Base-by-base conservation (phyloP, 139 green algal genomes). In the Picochlorum sp. region DNA sequence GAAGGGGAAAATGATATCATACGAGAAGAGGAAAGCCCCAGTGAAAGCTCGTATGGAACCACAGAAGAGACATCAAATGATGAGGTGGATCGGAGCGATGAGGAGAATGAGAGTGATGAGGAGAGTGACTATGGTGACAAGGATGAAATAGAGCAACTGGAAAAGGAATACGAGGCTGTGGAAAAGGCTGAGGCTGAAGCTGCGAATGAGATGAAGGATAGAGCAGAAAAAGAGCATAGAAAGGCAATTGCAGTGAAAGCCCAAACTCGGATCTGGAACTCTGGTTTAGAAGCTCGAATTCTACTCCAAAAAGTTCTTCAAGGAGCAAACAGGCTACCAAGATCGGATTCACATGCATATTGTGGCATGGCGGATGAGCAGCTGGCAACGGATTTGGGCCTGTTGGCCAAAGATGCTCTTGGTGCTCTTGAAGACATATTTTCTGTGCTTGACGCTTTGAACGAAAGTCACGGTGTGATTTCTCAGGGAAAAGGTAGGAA, bases 231-330 rank as follows among this genome's bases (percentile, higher is more conserved):
- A 30, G 75, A 82, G 33, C 30, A 57, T 26, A 60, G 43, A 29
- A 83, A 79, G 55, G 75, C 74, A 37, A 33, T 59, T 30, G 67
- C 70, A 31, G 61, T 79, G 12, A 31, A 8, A 13, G 28, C 55
- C 57, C 67, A 77, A 57, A 64, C 69, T 57, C n/a, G 28, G 24
- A 35, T 91, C 45, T 93, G 83, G 70, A 77, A 86, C 25, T 59
- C 67, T 0, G 57, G 69, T 16, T 67, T 93, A 28, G 79, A 89
- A 64, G 5, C 64, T 28, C 81, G 85, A 53, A 93, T 93, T 35
- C 68, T 82, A 43, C 67, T 91, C 43, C 85, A 91, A 68, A 50
- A 57, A 7, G 65, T 55, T 18, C 40, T 89, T 36, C 50, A 57
- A 13, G 73, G 59, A 2, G 68, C 55, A 55, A 76, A 84, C 50